phyloP scores from a whole-genome alignment of 179 eudicot species.

The Amaranthus tricolor region DNA sequence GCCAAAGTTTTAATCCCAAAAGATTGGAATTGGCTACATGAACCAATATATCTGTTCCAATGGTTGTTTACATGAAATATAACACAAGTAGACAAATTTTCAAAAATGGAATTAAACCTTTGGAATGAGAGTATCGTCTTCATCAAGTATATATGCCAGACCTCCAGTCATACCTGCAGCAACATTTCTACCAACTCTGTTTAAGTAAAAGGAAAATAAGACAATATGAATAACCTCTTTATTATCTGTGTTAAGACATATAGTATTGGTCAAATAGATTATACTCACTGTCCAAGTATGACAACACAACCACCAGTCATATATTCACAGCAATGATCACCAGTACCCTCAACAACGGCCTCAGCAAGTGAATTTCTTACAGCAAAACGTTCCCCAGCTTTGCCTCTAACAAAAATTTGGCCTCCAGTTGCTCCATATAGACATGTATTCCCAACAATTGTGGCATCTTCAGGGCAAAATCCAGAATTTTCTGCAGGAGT shows the following conservation, averaged over 20 bases:
- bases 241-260: background rate
- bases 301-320: slow-evolving; percentile 99
- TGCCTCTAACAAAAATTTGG: slow-evolving; percentile 87
- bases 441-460: slow-evolving; percentile 94
- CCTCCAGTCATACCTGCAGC: slow-evolving; percentile 99
- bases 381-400: slow-evolving; percentile 99
- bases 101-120: slow-evolving; percentile 53
- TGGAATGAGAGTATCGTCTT: slow-evolving; percentile 86
- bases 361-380: slow-evolving; percentile 97
- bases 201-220: slow-evolving; percentile 14
- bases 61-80: background rate
- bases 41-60: background rate
- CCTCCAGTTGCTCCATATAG: slow-evolving; percentile 99
- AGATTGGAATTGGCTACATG: too few species aligned
- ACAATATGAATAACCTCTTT: slow-evolving; percentile 12
- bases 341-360: slow-evolving; percentile 97
- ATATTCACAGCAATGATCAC: slow-evolving; percentile 97
- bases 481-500: slow-evolving; percentile 83
- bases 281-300: slow-evolving; percentile 85
- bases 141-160: slow-evolving; percentile 88
- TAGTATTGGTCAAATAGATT: slow-evolving; percentile 10
- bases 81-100: background rate
- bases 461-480: slow-evolving; percentile 87
- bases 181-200: slow-evolving; percentile 97
- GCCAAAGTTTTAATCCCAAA: too few species aligned